Evolutionary conservation across 345 rosid species (phyloP).

Genomic region (Populus deltoides): DNA sequence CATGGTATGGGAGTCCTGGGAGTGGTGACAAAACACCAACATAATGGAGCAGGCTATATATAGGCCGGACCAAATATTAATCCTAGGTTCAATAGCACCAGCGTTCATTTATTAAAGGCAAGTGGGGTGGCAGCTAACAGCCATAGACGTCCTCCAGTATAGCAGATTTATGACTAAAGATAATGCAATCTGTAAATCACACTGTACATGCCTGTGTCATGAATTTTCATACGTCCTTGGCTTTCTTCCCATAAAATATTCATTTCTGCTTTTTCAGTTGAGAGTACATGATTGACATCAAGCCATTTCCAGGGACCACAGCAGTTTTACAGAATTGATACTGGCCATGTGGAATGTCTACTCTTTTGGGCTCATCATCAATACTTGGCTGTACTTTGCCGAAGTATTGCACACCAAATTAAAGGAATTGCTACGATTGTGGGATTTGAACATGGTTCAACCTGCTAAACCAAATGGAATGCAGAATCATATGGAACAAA

Average conservation of each 20-base stretch:
- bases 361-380: neutral
- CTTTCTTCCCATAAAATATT: neutral
- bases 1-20: too few species aligned
- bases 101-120: neutral
- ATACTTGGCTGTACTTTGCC: neutral
- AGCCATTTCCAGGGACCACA: neutral
- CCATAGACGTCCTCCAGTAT: neutral
- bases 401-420: neutral
- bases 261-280: too few species aligned
- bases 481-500: conserved; percentile 89
- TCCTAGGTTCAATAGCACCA: neutral
- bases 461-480: conserved; percentile 79
- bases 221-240: neutral
- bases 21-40: neutral
- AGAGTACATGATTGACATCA: neutral
- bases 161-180: neutral
- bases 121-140: neutral
- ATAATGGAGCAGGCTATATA: too few species aligned
- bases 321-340: too few species aligned
- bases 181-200: neutral
- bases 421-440: neutral
- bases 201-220: neutral
- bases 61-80: neutral
- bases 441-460: conserved; percentile 44
- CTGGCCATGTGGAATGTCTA: neutral